Evolutionary conservation across 805 yeast species (phyloP), one percentile per base, ranked within the genome.

Genomic region (Lachancea kluyveri): DNA sequence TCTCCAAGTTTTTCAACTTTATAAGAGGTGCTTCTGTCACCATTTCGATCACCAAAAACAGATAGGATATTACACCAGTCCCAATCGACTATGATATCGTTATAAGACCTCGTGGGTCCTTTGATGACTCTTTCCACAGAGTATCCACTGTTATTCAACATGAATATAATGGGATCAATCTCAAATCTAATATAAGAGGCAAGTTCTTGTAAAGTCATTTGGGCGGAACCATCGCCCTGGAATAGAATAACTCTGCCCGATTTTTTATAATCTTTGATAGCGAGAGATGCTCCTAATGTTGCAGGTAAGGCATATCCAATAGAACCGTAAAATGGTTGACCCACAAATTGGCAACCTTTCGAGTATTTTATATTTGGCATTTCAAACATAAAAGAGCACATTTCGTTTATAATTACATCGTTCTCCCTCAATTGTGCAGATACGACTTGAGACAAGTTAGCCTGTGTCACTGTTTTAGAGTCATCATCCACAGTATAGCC

Each of bases 171-270:
- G 15, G 94, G 85, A 22, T 70, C 71, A 25, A 80, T 65, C 12
- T 67, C 64, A 41, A 70, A 62, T 40, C 83, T 70, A 24, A 80
- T 56, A 49, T 71, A 74, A 3, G 83, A 68, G 1, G 85, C 74
- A 29, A 79, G 58, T 52, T 87, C 96, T 65, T 87, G 95, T 34
- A 80, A 66, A 4, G 96, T 85, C 94, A 87, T 83, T 62, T 85
- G 94, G 2, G 95, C 90, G 3, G 94, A 79, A 1, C 96, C 96
- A 55, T 88, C 96, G 35, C 96, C 96, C 64, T 83, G 87, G 11
- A 86, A 60, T 16, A 86, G 63, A 12, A 85, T 64, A 26, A 86
- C 66, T 47, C 94, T 71, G 20, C 48, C 54, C 12, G 17, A 20
- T 15, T 37, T 31, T 23, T 56, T 54, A 28, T 42, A 50, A 48